A percentile compares a stretch with the other conserved stretches of the same genome.
Conservation (phyloP, 192 early-diverging fungal genomes). For the Funneliformis geosporum region DNA sequence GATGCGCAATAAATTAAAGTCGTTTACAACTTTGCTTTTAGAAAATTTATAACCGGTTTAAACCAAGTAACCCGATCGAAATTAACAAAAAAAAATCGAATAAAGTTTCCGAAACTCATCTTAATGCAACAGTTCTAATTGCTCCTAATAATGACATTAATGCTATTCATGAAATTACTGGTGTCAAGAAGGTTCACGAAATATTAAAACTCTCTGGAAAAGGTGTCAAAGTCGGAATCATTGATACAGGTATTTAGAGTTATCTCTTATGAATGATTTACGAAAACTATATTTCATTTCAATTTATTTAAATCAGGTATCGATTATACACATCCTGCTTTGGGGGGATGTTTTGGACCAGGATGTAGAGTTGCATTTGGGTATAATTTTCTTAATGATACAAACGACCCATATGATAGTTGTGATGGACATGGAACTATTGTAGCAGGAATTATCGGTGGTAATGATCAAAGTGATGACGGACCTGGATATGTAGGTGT, state of each 20-base stretch:
- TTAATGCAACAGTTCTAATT: background rate
- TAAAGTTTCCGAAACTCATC: background rate
- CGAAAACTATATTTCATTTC: background rate
- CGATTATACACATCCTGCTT: slow-evolving; percentile 61
- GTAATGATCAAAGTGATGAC: slow-evolving; percentile 39
- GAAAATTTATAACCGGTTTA: background rate
- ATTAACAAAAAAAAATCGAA: background rate
- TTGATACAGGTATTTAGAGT: slow-evolving; percentile 47
- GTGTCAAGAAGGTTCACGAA: slow-evolving; percentile 49
- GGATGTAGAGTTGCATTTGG: slow-evolving; percentile 56
- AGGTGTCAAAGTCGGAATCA: slow-evolving; percentile 65
- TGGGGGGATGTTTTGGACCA: slow-evolving; percentile 58
- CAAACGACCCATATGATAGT: slow-evolving; percentile 52
- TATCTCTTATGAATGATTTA: background rate
- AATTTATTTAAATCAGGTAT: slow-evolving; percentile 34
- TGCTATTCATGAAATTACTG: slow-evolving; percentile 49
- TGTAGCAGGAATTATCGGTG: slow-evolving; percentile 61
- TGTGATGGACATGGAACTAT: slow-evolving; percentile 73
- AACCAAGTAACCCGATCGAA: no score
- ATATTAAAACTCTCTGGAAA: slow-evolving; percentile 57
- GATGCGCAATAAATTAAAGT: no score
- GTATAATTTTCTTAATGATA: slow-evolving; percentile 65
- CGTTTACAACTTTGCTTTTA: background rate
- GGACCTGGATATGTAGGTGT: slow-evolving; percentile 54
- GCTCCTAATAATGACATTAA: slow-evolving; percentile 22